phyloP scores from a whole-genome alignment of 768 basidiomycete species.

The Kwoniella sp. region DNA sequence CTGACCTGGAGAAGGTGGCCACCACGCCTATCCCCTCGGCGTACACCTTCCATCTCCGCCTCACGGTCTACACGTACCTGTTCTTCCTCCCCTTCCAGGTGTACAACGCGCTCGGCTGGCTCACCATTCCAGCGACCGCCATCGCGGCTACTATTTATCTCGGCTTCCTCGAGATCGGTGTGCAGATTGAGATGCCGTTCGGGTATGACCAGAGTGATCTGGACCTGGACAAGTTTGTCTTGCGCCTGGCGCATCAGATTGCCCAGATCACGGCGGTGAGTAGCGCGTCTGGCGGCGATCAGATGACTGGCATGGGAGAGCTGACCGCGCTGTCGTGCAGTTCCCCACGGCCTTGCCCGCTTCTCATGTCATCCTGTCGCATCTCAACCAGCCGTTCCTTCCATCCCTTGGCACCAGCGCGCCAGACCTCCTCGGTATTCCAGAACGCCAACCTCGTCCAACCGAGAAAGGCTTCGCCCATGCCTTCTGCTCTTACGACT shows the following conservation, averaged over 20 bases:
- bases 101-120: conserved; percentile 60
- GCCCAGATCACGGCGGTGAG: conserved; percentile 66
- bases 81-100: conserved; percentile 76
- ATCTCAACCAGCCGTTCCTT: conserved; percentile 66
- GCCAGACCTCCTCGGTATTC: conserved; percentile 54
- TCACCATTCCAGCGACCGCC: conserved; percentile 63
- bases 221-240: conserved; percentile 63
- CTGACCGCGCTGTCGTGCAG: conserved; percentile 39
- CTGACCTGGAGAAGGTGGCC: conserved; percentile 44
- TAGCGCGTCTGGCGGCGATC: conserved; percentile 4
- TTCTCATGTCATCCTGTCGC: conserved; percentile 56
- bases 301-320: background rate
- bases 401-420: conserved; percentile 62
- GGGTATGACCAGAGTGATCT: conserved; percentile 38
- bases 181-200: conserved; percentile 42
- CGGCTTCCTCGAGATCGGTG: conserved; percentile 65
- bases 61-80: conserved; percentile 55
- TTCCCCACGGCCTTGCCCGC: conserved; percentile 59
- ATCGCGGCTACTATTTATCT: conserved; percentile 69
- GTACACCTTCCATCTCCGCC: conserved; percentile 37
- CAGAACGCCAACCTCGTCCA: conserved; percentile 18
- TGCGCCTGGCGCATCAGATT: conserved; percentile 63
- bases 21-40: conserved; percentile 47
- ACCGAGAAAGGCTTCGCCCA: conserved; percentile 23
- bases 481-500: conserved; percentile 12